phyloP scores from a whole-genome alignment of 768 basidiomycete species.

The Suillus subluteus region DNA sequence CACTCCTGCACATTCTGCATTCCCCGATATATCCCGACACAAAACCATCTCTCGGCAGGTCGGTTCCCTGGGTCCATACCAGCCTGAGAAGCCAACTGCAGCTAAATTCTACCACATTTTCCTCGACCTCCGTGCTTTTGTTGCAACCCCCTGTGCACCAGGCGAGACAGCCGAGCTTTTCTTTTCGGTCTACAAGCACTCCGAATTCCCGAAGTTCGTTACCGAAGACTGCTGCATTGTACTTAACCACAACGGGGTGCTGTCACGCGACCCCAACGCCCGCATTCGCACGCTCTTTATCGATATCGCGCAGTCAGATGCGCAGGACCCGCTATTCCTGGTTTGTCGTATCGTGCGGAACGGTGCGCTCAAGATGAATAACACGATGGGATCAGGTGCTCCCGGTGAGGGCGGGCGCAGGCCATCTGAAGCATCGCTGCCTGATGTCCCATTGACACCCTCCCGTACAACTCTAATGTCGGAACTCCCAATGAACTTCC shows the following conservation, averaged over 20 bases:
- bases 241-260: constrained; percentile 89
- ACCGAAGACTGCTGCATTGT: constrained; percentile 93
- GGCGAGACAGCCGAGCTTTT: constrained; percentile 93
- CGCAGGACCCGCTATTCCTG: constrained; percentile 83
- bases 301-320: constrained; percentile 85
- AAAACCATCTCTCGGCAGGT: constrained; percentile 38
- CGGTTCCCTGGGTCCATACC: constrained; percentile 35
- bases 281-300: constrained; percentile 87
- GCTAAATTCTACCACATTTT: constrained; percentile 88
- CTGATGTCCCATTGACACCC: constrained; percentile 32
- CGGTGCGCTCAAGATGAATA: constrained; percentile 80
- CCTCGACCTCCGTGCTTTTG: constrained; percentile 89
- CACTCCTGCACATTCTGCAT: constrained; percentile 71
- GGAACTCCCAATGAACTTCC: constrained; percentile 55
- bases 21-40: constrained; percentile 53
- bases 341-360: constrained; percentile 91
- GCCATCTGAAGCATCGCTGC: constrained; percentile 54
- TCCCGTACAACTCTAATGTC: constrained; percentile 29
- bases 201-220: constrained; percentile 75
- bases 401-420: constrained; percentile 50
- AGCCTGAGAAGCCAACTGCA: constrained; percentile 42
- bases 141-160: constrained; percentile 86
- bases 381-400: constrained; percentile 50
- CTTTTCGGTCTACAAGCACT: constrained; percentile 90
- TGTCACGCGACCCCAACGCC: constrained; percentile 75